These are phyloP conservation scores for Trichoderma sp. DNA, from an alignment of 2,329 filamentous ascomycete genomes.

Conservation along the genomic window DNA sequence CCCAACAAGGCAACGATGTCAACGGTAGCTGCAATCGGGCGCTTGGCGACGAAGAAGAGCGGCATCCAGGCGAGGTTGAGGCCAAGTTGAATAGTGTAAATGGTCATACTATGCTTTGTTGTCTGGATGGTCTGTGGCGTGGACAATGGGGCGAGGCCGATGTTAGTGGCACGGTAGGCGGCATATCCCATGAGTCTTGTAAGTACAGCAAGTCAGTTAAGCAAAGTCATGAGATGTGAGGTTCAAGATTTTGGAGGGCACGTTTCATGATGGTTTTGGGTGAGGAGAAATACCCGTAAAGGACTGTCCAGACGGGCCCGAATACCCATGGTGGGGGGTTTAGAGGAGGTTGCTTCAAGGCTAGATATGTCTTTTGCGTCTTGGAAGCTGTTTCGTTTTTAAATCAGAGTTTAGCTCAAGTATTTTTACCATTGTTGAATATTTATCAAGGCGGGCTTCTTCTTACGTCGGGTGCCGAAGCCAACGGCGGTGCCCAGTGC, in stretches of 20 bases:
- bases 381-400: conserved; percentile 44
- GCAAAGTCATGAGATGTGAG: neutral
- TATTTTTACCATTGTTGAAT: neutral
- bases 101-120: conserved; percentile 67
- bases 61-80: conserved; percentile 91
- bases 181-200: conserved; percentile 78
- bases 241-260: neutral
- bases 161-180: conserved; percentile 71
- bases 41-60: conserved; percentile 78
- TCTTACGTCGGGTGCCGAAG: conserved; percentile 63
- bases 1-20: conserved; percentile 74
- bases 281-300: conserved; percentile 52
- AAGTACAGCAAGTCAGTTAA: neutral
- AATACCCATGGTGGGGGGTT: conserved; percentile 62
- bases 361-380: conserved; percentile 61
- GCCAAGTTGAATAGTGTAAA: conserved; percentile 83
- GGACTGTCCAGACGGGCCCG: conserved; percentile 62
- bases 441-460: neutral
- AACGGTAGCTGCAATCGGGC: conserved; percentile 69
- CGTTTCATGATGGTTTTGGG: neutral
- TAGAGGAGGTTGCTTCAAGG: conserved; percentile 65
- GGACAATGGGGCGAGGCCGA: conserved; percentile 58
- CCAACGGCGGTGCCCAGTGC: conserved; percentile 71
- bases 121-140: conserved; percentile 53
- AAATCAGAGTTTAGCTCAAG: neutral